A percentile compares a stretch with the other conserved stretches of the same genome.
Evolutionary conservation across 176 grass and related monocot genomes (phyloP).

Genomic region (Dendrocalamus sinicus): DNA sequence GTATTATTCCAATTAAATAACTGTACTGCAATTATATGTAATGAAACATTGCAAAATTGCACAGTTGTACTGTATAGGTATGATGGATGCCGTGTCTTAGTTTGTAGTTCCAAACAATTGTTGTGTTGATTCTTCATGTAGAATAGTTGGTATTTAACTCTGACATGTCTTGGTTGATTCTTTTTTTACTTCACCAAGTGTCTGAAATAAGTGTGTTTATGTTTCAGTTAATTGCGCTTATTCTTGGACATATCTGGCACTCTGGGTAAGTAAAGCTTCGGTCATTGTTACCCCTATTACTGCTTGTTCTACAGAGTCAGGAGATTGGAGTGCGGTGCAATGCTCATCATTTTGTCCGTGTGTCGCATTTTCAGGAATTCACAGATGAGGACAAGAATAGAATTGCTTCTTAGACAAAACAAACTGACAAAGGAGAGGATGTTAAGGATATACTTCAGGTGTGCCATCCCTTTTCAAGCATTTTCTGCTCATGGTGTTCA

Average conservation of each 20-base stretch:
- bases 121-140: no score
- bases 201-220: conserved; percentile 30
- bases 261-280: conserved; percentile 71
- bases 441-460: conserved; percentile 89
- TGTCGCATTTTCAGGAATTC: conserved; percentile 59
- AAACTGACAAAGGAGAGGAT: conserved; percentile 86
- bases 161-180: conserved; percentile 8
- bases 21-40: no score
- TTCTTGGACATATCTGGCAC: conserved; percentile 88
- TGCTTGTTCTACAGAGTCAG: not conserved
- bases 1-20: no score
- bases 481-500: not conserved
- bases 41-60: no score
- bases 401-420: conserved; percentile 93
- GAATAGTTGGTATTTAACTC: no score
- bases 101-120: no score
- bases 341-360: conserved; percentile 17
- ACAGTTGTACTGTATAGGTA: no score
- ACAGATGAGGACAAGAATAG: conserved; percentile 82
- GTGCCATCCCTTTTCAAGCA: not conserved
- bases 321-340: not conserved
- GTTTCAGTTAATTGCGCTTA: conserved; percentile 90
- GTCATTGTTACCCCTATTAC: conserved; percentile 13
- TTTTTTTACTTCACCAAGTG: conserved; percentile 16
- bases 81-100: no score